Conservation (phyloP, 805 yeast species). For the Ogataea pignaliae region DNA sequence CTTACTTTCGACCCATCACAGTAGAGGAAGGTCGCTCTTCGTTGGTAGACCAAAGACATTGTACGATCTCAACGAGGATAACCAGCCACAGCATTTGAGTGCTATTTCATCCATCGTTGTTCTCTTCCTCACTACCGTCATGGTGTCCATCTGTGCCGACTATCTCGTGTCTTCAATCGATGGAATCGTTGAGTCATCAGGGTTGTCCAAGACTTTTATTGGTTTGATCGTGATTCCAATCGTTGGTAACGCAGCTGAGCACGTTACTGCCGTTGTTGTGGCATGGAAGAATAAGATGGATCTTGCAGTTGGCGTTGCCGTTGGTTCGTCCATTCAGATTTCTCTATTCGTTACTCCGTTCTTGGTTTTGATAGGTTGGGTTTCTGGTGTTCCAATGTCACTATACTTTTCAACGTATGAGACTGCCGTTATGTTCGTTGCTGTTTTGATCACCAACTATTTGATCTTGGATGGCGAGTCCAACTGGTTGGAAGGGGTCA, state of each 20-base stretch:
- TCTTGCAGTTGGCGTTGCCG: slow-evolving; percentile 92
- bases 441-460: slow-evolving; percentile 84
- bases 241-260: slow-evolving; percentile 98
- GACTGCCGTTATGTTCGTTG: slow-evolving; percentile 84
- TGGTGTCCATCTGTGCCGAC: slow-evolving; percentile 91
- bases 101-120: slow-evolving; percentile 49
- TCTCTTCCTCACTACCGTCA: slow-evolving; percentile 61
- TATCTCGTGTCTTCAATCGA: slow-evolving; percentile 92
- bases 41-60: slow-evolving; percentile 27
- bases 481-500: slow-evolving; percentile 95
- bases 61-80: slow-evolving; percentile 22
- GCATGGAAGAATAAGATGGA: slow-evolving; percentile 98
- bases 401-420: slow-evolving; percentile 89
- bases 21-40: slow-evolving; percentile 24
- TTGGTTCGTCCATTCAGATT: slow-evolving; percentile 93
- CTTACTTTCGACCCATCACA: slow-evolving; percentile 2
- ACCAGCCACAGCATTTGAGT: slow-evolving; percentile 38
- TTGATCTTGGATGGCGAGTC: slow-evolving; percentile 90
- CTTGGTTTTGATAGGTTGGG: slow-evolving; percentile 94
- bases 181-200: slow-evolving; percentile 75
- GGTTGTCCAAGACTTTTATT: slow-evolving; percentile 89
- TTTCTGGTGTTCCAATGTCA: slow-evolving; percentile 85
- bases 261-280: slow-evolving; percentile 92
- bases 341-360: slow-evolving; percentile 94
- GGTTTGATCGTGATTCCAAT: slow-evolving; percentile 93